Evolutionary conservation across 805 yeast genomes (phyloP), one percentile per base, ranked within the genome.

Genomic region (Suhomyces pyralidae): DNA sequence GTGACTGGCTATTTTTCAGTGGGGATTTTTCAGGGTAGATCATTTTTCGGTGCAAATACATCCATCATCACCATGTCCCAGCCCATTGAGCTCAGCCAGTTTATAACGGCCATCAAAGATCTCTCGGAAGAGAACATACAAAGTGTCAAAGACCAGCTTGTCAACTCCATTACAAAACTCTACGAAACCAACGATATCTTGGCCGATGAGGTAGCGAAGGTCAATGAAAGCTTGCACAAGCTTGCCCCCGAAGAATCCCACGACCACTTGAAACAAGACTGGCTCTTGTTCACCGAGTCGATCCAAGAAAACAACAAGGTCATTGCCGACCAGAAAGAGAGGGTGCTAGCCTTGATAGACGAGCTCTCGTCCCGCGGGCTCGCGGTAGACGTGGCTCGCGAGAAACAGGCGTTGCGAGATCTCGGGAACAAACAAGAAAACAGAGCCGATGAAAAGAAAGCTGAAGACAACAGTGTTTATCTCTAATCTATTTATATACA

Each of bases 251-350:
- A 44, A 3, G 55, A 49, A n/a, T 53, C 51, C 40, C 60, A 55
- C 36, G 64, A 63, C 20, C 74, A 67, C 17, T 70, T 71, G 19
- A 70, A 68, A 4, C 73, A 72, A 10, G 90, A 85, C 60, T 61
- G 71, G n/a, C 64, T 68, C 14, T 61, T 86, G 14, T 86, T 80
- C 65, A 63, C 59, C 5, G 86, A 81, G n/a, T 76, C 85, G 8
- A 73, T 84, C 15, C 59, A 62, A 7, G 92, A 86, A 57, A 86
- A 86, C 63, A 66, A 71, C 10, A 61, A 64, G 2, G 87, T 85
- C n/a, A 68, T 85, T 20, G 58, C 64, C 2, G 84, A 80, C 60
- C 85, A 84, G 61, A 53, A 63, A 9, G 70, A 73, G 32, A 68
- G 86, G 53, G 61, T 83, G 3, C 69, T 66, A 2, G 74, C 76